phyloP scores from a whole-genome alignment of 2,329 filamentous ascomycete genomes.

The Escovopsis sp. region DNA sequence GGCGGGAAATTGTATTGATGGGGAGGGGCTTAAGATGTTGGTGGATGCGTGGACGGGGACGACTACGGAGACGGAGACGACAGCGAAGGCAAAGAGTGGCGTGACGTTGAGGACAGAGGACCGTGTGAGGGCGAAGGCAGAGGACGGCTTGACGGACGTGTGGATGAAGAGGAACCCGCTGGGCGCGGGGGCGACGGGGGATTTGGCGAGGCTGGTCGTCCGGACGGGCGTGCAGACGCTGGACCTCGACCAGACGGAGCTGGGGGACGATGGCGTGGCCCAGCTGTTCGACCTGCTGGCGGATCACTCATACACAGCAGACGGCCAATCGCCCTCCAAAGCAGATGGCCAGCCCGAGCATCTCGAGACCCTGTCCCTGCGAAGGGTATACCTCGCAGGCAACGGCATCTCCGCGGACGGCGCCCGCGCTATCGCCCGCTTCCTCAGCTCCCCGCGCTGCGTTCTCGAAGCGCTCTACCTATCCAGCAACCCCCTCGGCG shows the following conservation, averaged over 20 bases:
- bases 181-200: constrained; percentile 19
- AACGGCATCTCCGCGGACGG: constrained; percentile 18
- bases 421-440: constrained; percentile 16
- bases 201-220: constrained; percentile 29
- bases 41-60: constrained; percentile 29
- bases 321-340: too few relatives aligned
- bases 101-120: too few relatives aligned
- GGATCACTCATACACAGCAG: too few relatives aligned
- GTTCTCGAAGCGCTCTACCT: constrained; percentile 21
- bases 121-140: too few relatives aligned
- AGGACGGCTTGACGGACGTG: constrained; percentile 26
- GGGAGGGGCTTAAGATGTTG: constrained; percentile 23
- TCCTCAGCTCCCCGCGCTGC: constrained; percentile 18
- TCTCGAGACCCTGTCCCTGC: constrained; percentile 13
- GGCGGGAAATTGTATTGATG: constrained; percentile 37
- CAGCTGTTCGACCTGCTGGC: constrained; percentile 25
- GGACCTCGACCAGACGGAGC: constrained; percentile 37
- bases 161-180: constrained; percentile 42
- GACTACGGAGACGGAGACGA: too few relatives aligned
- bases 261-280: constrained; percentile 30
- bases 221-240: constrained; percentile 28
- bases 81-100: too few relatives aligned
- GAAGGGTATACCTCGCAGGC: constrained; percentile 22
- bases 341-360: too few relatives aligned
- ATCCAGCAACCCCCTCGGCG: constrained; percentile 22